Evolutionary conservation across 768 basidiomycete species (phyloP).

Genomic region (Kwoniella sp.): DNA sequence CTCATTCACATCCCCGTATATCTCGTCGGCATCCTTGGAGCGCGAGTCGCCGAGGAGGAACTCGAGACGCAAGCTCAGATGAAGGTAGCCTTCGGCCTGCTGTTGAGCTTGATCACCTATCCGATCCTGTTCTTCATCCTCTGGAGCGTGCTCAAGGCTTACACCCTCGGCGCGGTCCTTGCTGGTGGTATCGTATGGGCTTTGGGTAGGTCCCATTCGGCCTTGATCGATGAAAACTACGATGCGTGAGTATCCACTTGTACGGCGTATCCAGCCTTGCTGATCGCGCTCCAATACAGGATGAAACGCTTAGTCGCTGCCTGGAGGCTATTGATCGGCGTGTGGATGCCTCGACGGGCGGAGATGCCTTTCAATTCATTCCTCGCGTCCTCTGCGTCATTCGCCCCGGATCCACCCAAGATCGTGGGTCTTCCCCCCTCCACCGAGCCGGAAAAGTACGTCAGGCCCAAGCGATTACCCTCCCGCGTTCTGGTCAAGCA

Average conservation of each 20-base stretch:
- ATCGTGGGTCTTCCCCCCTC: slow-evolving; percentile 32
- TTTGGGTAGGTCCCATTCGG: slow-evolving; percentile 79
- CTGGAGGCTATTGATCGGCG: slow-evolving; percentile 94
- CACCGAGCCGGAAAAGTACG: slow-evolving; percentile 25
- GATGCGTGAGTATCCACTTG: slow-evolving; percentile 58
- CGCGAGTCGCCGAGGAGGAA: slow-evolving; percentile 70
- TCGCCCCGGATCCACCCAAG: slow-evolving; percentile 36
- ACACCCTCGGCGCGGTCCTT: slow-evolving; percentile 66
- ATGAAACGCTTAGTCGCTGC: slow-evolving; percentile 81
- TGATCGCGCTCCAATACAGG: slow-evolving; percentile 51
- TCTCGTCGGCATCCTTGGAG: slow-evolving; percentile 70
- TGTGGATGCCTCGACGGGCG: slow-evolving; percentile 82
- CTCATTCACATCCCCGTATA: slow-evolving; percentile 63
- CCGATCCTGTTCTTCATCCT: slow-evolving; percentile 75
- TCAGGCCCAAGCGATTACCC: slow-evolving; percentile 55
- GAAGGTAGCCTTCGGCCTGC: slow-evolving; percentile 77
- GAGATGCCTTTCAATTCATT: slow-evolving; percentile 74
- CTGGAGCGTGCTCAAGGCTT: slow-evolving; percentile 78
- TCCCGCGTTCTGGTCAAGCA: slow-evolving; percentile 82
- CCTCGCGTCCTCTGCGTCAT: slow-evolving; percentile 19
- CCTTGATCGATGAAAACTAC: slow-evolving; percentile 81
- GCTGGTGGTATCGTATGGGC: slow-evolving; percentile 67
- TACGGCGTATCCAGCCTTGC: not conserved
- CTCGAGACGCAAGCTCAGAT: slow-evolving; percentile 96
- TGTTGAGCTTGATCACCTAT: slow-evolving; percentile 74